phyloP scores from a whole-genome alignment of 164 flowering plant genomes.

The Buxus sempervirens region DNA sequence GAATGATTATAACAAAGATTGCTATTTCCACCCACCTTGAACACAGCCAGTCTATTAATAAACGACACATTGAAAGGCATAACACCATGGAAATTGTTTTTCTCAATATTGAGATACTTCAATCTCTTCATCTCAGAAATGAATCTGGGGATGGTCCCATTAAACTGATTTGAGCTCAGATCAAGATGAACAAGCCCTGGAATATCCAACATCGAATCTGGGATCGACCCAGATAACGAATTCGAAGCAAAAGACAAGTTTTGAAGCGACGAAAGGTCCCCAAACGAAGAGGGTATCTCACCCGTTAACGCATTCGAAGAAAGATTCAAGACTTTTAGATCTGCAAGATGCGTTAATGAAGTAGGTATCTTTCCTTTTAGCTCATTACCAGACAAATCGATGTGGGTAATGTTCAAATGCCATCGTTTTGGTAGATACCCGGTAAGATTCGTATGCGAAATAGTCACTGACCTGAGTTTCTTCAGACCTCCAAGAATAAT shows the following conservation, averaged over 20 bases:
- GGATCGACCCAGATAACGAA: constrained; percentile 69
- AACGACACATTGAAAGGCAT: constrained; percentile 79
- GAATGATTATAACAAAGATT: constrained; percentile 82
- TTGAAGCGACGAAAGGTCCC: constrained; percentile 55
- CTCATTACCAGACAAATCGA: constrained; percentile 69
- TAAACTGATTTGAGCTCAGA: constrained; percentile 82
- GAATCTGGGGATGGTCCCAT: constrained; percentile 76
- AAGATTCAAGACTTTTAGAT: constrained; percentile 52
- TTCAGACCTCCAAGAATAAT: constrained; percentile 55
- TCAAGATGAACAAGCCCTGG: constrained; percentile 60
- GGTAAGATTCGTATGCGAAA: constrained; percentile 62
- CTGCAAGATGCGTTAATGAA: constrained; percentile 45
- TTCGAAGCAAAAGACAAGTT: constrained; percentile 66
- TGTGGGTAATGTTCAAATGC: constrained; percentile 49
- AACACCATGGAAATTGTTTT: constrained; percentile 73
- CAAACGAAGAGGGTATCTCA: constrained; percentile 56
- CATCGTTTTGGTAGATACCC: constrained; percentile 61
- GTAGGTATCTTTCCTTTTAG: constrained; percentile 62
- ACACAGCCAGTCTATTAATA: constrained; percentile 54
- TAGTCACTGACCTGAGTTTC: constrained; percentile 50
- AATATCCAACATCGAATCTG: constrained; percentile 54
- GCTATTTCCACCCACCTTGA: constrained; percentile 66
- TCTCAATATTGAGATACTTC: constrained; percentile 74
- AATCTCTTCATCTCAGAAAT: constrained; percentile 52
- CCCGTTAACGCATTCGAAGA: constrained; percentile 63